A percentile compares a stretch with the other conserved stretches of the same genome.
Conservation (phyloP, 2,329 filamentous ascomycete species). For the Monosporascus cannonballus region DNA sequence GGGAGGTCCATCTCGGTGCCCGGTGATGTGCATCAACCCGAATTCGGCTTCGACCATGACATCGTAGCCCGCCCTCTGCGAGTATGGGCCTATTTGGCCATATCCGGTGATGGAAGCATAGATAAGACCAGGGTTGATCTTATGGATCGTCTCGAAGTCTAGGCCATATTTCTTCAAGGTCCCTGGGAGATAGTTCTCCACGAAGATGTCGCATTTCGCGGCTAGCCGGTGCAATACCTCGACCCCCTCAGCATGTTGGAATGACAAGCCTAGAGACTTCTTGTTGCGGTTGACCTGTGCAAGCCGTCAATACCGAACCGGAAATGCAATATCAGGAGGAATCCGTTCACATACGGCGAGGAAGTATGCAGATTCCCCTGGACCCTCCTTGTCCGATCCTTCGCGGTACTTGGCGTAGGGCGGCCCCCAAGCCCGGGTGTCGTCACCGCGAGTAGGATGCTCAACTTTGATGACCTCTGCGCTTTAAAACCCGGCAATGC, state of each 20-base stretch:
- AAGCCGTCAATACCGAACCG: conserved; percentile 4
- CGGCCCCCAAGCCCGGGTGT: conserved; percentile 93
- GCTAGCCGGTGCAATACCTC: conserved; percentile 81
- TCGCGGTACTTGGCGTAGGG: conserved; percentile 78
- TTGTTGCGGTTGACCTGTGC: conserved; percentile 90
- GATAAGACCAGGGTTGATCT: conserved; percentile 80
- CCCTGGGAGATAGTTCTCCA: conserved; percentile 94
- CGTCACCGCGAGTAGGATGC: conserved; percentile 84
- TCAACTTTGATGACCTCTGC: conserved; percentile 95
- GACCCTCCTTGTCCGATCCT: conserved; percentile 53
- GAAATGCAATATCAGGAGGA: neutral
- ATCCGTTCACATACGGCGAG: conserved; percentile 58
- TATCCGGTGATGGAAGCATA: conserved; percentile 98
- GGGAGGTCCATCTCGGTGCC: conserved; percentile 76
- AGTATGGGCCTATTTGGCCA: conserved; percentile 89
- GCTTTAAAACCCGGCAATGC: conserved; percentile 47
- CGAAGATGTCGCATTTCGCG: conserved; percentile 81
- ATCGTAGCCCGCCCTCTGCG: conserved; percentile 85
- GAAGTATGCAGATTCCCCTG: conserved; percentile 93
- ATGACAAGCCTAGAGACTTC: conserved; percentile 86
- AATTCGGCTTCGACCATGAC: conserved; percentile 99
- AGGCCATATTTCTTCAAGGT: conserved; percentile 84
- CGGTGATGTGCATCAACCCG: conserved; percentile 97
- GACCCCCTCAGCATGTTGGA: conserved; percentile 77
- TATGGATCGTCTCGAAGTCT: conserved; percentile 75